Evolutionary conservation across 169 alveolate genomes (phyloP).

Genomic region (Blepharisma undulans): DNA sequence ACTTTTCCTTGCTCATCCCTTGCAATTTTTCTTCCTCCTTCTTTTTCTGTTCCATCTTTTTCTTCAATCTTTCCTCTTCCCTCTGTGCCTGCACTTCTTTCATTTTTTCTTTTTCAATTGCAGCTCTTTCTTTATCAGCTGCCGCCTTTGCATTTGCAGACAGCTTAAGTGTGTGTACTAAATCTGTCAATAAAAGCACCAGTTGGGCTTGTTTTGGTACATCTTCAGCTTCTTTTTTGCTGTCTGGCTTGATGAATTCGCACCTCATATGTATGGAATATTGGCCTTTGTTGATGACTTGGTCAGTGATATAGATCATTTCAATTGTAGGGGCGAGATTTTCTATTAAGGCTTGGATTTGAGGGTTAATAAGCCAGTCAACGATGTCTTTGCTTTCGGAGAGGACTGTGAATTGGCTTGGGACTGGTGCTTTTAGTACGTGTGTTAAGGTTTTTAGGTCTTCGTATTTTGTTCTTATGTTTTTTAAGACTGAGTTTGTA

Average conservation of each 20-base stretch:
- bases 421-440: background rate
- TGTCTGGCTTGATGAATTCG: background rate
- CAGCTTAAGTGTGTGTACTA: background rate
- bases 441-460: conserved; percentile 21
- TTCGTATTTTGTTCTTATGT: background rate
- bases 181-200: background rate
- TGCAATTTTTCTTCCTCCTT: conserved; percentile 20
- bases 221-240: background rate
- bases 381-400: conserved; percentile 11
- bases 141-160: background rate
- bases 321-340: background rate
- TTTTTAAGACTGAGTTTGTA: background rate
- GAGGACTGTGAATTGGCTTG: background rate
- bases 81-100: conserved; percentile 10
- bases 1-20: conserved; percentile 26
- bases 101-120: conserved; percentile 16
- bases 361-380: background rate
- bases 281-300: background rate
- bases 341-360: background rate
- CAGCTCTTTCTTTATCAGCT: conserved; percentile 13
- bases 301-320: conserved; percentile 11
- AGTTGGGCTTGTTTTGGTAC: conserved; percentile 15
- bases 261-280: background rate
- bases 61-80: conserved; percentile 35
- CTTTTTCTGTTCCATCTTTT: conserved; percentile 18